These are phyloP conservation scores for Exophiala xenobiotica DNA, from an alignment of 2,329 filamentous ascomycete genomes.

Conservation along the genomic window DNA sequence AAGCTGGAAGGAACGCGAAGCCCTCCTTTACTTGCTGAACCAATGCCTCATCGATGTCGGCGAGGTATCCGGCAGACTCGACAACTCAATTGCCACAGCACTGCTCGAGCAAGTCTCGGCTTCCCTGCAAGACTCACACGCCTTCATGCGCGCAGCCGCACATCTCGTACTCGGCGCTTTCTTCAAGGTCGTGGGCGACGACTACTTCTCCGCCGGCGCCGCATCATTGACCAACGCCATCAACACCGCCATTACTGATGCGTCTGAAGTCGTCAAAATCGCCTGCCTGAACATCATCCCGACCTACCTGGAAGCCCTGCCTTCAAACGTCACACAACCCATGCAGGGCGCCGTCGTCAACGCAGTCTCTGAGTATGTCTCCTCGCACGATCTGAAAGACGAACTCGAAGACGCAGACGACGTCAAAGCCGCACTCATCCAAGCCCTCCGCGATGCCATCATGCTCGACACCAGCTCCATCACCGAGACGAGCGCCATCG, in stretches of 20 bases:
- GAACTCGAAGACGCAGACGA: constrained; percentile 89
- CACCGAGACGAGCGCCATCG: constrained; percentile 68
- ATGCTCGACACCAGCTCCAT: constrained; percentile 73
- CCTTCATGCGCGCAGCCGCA: constrained; percentile 80
- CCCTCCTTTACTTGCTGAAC: constrained; percentile 80
- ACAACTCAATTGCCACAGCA: constrained; percentile 65
- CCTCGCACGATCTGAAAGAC: constrained; percentile 68
- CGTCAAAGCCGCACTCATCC: constrained; percentile 82
- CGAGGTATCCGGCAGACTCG: constrained; percentile 71
- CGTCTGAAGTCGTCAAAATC: constrained; percentile 86
- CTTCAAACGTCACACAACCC: constrained; percentile 50
- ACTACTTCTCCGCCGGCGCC: constrained; percentile 46
- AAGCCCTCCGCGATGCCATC: constrained; percentile 81
- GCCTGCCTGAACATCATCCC: constrained; percentile 87
- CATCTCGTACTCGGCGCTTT: constrained; percentile 82
- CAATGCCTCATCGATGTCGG: constrained; percentile 80
- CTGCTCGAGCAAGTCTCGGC: constrained; percentile 80
- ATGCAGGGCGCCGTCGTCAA: constrained; percentile 62
- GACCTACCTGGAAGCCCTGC: constrained; percentile 58
- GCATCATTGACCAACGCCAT: constrained; percentile 60
- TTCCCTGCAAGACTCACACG: constrained; percentile 67
- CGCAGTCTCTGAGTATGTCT: constrained; percentile 70
- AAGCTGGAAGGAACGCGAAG: constrained; percentile 70
- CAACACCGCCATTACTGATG: constrained; percentile 70
- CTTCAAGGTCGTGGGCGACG: constrained; percentile 64